Conservation (phyloP, 192 early-diverging fungal genomes). For the Linnemannia elongata region DNA sequence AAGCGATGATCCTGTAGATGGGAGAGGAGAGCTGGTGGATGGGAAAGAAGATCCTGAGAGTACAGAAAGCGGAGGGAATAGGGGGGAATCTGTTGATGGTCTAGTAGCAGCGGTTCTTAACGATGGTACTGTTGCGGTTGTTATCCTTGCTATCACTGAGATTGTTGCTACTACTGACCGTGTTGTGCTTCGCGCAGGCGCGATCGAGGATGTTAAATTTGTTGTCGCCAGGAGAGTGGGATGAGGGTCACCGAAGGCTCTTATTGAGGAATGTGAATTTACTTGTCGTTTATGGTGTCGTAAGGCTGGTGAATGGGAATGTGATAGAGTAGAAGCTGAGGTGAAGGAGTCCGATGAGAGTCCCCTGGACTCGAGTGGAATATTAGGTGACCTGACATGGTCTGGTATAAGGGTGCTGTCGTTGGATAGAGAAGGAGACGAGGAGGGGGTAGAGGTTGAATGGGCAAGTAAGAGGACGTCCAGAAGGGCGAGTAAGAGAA, state of each 20-base stretch:
- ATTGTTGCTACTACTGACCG: neutral
- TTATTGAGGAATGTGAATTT: neutral
- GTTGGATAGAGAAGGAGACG: neutral
- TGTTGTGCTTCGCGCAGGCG: neutral
- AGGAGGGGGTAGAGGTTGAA: neutral
- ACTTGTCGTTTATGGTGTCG: neutral
- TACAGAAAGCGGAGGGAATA: neutral
- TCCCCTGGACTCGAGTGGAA: neutral
- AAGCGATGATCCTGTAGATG: neutral
- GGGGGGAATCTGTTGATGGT: neutral
- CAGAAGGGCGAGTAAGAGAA: neutral
- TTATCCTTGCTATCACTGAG: neutral
- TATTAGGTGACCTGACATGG: neutral
- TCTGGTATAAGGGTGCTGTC: conserved; percentile 1
- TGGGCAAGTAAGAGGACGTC: neutral
- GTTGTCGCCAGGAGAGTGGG: neutral
- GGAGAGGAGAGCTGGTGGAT: neutral
- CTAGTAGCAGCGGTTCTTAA: neutral
- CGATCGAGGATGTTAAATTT: neutral
- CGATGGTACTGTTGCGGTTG: neutral
- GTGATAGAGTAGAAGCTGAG: neutral
- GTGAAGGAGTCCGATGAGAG: neutral
- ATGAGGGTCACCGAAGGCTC: neutral
- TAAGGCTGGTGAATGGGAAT: neutral
- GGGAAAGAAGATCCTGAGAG: neutral